A percentile compares a stretch with the other conserved stretches of the same genome.
phyloP scores from a whole-genome alignment of 2,329 filamentous ascomycete species.

The Aspergillus sp. region DNA sequence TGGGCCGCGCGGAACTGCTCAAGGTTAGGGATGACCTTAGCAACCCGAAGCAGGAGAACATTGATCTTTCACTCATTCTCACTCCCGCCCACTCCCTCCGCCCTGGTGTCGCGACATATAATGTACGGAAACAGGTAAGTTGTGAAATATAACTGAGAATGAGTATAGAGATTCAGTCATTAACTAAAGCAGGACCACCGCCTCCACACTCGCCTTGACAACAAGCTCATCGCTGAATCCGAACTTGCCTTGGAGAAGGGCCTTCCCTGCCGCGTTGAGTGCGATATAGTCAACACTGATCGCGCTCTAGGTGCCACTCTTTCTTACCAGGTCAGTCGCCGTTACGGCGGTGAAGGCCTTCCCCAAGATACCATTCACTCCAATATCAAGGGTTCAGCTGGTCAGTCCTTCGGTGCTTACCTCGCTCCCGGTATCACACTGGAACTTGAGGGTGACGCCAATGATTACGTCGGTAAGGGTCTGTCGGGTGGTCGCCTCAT shows the following conservation, averaged over 20 bases:
- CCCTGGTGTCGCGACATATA: constrained; percentile 93
- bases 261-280: constrained; percentile 87
- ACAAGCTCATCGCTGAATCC: constrained; percentile 94
- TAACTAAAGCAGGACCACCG: constrained; percentile 77
- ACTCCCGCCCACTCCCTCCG: constrained; percentile 95
- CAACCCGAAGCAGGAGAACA: constrained; percentile 85
- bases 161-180: no score
- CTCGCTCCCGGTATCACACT: constrained; percentile 90
- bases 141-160: no score
- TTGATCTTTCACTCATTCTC: constrained; percentile 87
- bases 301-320: constrained; percentile 90
- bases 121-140: constrained; percentile 65
- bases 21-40: constrained; percentile 85
- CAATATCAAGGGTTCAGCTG: constrained; percentile 94
- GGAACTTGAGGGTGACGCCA: constrained; percentile 92
- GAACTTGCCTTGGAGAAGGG: constrained; percentile 94
- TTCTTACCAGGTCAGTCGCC: constrained; percentile 92
- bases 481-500: constrained; percentile 90
- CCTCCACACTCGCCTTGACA: constrained; percentile 88
- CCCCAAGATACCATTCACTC: constrained; percentile 92
- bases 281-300: constrained; percentile 94
- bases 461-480: constrained; percentile 96
- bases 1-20: constrained; percentile 84
- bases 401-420: constrained; percentile 94
- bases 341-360: constrained; percentile 83